Evolutionary conservation across 495 filamentous ascomycete genomes (phyloP), one percentile per base, ranked within the genome.

Genomic region (Penicillium cataractarum): DNA sequence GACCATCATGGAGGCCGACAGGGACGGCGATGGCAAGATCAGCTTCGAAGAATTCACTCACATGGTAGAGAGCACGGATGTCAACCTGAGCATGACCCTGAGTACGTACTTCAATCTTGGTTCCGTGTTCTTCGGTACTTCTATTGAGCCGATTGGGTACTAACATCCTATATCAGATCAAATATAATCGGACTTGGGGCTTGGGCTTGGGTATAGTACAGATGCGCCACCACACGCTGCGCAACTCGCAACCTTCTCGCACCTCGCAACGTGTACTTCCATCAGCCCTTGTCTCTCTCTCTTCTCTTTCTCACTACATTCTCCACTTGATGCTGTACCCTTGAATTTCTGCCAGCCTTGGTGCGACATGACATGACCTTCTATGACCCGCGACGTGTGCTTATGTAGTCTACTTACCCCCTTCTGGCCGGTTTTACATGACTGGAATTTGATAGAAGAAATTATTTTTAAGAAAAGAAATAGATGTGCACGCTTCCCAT

Each of bases 1-100:
- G 86, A 99, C 95, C 55, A 99, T 99, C 72, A 98, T 98, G 95
- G 95, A 99, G 80, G 96, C 95, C 48, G 95, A 99, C 76, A 85
- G 90, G 70, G 96, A 99, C 76, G 84, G 86, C 44, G 95, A 99
- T 78, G 95, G 95, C 65, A 96, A 96, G 83, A 98, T 99, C 80
- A 96, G 91, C 80, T 99, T 99, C 70, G 93, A 97, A 81, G 95
- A 99, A 83, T 99, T 99, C 78, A 92, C 86, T 53, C 90, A 93
- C 78, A 97, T 99, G 96, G 96, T 99, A 51, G 93, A 97, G 83
- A 96, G 90, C 74, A 99, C 95, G 31, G 95, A 99, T 78, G 88
- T 99, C 58, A 93, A 89, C 72, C 89, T 97, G 89, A 97, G 93
- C 78, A 97, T 99, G 95, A 98, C 93, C 61, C 81, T 97, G 81